A percentile compares a stretch with the other conserved stretches of the same genome.
phyloP scores from a whole-genome alignment of 371 early-diverging fungal genomes.

The Gilbertella persicaria region DNA sequence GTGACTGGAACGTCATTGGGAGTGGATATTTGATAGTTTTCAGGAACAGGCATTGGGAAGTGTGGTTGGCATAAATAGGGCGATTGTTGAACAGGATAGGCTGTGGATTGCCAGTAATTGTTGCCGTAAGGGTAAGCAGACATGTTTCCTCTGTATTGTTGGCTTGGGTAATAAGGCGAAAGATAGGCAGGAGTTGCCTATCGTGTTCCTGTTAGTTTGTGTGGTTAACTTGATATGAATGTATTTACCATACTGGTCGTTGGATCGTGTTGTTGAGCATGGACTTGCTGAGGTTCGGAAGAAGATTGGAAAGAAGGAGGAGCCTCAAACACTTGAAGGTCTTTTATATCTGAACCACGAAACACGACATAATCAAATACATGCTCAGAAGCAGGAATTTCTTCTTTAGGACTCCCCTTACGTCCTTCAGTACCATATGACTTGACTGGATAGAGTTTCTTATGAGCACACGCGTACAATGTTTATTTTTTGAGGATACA shows the following conservation, averaged over 20 bases:
- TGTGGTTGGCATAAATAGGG: background rate
- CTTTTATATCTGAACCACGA: constrained; percentile 91
- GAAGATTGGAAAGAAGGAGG: constrained; percentile 38
- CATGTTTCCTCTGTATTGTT: background rate
- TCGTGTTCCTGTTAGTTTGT: background rate
- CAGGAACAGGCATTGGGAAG: constrained; percentile 4
- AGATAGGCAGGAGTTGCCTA: background rate
- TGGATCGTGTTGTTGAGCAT: background rate
- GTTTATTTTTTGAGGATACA: background rate
- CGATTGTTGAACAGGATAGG: background rate
- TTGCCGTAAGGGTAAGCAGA: background rate
- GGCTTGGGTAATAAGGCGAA: background rate
- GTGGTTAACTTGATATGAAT: background rate
- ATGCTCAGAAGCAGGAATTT: constrained; percentile 79
- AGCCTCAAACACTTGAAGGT: constrained; percentile 82
- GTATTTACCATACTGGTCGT: background rate
- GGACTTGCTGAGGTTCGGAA: background rate
- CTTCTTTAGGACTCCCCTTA: constrained; percentile 72
- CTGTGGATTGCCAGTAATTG: background rate
- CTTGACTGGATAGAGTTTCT: constrained; percentile 49
- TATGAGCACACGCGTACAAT: background rate
- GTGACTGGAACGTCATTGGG: too few relatives aligned
- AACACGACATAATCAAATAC: constrained; percentile 91
- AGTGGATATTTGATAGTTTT: constrained; percentile 1
- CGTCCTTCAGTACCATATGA: constrained; percentile 87